Base-by-base conservation (phyloP, 2,329 filamentous ascomycete species). In the Ilyonectria mors-panacis region DNA sequence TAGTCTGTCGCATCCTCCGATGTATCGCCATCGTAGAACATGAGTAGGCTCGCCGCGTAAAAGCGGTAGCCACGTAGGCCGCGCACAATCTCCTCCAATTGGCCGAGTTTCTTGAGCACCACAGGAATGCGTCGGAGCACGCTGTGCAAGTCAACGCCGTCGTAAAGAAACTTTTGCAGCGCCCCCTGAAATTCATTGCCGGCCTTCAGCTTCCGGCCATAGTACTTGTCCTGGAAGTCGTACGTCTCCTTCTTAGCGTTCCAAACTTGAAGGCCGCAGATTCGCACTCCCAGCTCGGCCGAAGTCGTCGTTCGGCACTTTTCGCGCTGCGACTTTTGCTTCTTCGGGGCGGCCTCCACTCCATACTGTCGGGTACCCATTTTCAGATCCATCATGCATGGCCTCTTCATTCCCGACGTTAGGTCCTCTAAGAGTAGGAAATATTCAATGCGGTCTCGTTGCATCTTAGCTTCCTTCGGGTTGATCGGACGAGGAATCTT, bases 331-430 rank as follows among this genome's bases (percentile, higher is more conserved):
- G 96, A 98, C 67, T 92, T 91, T 76, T 95, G 93, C 81, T 99
- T 99, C 85, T 97, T 97, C 48, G 94, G 91, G 59, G 88, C 91
- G 2, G 96, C 96, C 73, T 98, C 95, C 13, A 98, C 90, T 8
- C 96, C 96, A 78, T 98, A 98, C 78, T 99, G 96, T 2, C 96
- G 91, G 8, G 96, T 99, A 21, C 96, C 96, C 96, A 99, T 99
- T 79, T 99, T 99, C 69, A 99, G 85, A 78, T 99, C 96, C 80
- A 99, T 92, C 66, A 99, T 97, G 81, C 96, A 98, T 6, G 96
- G 96, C 57, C 93, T 91, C 78, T 94, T 95, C 96, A 99, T 98
- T 37, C 95, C 95, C 2, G 95, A 93, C 1, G 96, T 99, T 54
- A 99, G 87, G 78, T 99, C 96, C 81, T 99, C 96, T 10, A 99